Conservation (phyloP, 1,139 yeast genomes). For the Hansenula lynferdii region DNA sequence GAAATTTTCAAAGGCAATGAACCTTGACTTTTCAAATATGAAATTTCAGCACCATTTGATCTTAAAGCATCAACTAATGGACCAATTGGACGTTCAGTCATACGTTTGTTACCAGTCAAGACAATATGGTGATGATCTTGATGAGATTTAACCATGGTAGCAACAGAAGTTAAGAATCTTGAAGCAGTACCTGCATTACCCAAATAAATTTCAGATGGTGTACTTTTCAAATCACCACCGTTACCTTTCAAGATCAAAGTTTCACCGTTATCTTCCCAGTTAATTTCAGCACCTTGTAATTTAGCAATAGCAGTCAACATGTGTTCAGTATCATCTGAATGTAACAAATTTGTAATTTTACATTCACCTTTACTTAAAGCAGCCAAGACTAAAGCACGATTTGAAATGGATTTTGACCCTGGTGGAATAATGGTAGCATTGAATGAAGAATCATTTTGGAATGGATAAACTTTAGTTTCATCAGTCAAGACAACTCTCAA, state of each 20-base stretch:
- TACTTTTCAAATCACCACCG: slow-evolving; percentile 68
- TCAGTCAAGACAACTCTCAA: slow-evolving; percentile 82
- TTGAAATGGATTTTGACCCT: slow-evolving; percentile 95
- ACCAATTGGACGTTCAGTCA: slow-evolving; percentile 98
- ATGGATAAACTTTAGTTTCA: slow-evolving; percentile 64
- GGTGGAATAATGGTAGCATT: slow-evolving; percentile 64
- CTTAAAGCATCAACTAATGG: slow-evolving; percentile 91
- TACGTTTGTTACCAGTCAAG: slow-evolving; percentile 91
- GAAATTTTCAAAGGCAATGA: slow-evolving; percentile 76
- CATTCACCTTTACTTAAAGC: slow-evolving; percentile 88
- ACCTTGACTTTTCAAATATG: slow-evolving; percentile 70
- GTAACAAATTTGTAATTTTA: slow-evolving; percentile 76
- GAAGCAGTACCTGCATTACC: slow-evolving; percentile 99
- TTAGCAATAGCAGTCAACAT: slow-evolving; percentile 85
- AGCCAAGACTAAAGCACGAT: slow-evolving; percentile 89
- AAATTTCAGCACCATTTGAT: slow-evolving; percentile 70
- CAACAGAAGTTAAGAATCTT: slow-evolving; percentile 87
- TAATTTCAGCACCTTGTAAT: slow-evolving; percentile 76
- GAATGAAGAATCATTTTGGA: slow-evolving; percentile 33
- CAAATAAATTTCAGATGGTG: slow-evolving; percentile 62
- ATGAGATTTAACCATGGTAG: slow-evolving; percentile 64
- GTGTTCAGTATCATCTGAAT: slow-evolving; percentile 93
- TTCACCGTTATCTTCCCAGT: slow-evolving; percentile 82
- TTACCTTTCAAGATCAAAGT: slow-evolving; percentile 82
- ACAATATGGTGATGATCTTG: slow-evolving; percentile 41